These are phyloP conservation scores for Phylloporus arenicola DNA, from an alignment of 768 basidiomycete genomes.

Conservation along the genomic window DNA sequence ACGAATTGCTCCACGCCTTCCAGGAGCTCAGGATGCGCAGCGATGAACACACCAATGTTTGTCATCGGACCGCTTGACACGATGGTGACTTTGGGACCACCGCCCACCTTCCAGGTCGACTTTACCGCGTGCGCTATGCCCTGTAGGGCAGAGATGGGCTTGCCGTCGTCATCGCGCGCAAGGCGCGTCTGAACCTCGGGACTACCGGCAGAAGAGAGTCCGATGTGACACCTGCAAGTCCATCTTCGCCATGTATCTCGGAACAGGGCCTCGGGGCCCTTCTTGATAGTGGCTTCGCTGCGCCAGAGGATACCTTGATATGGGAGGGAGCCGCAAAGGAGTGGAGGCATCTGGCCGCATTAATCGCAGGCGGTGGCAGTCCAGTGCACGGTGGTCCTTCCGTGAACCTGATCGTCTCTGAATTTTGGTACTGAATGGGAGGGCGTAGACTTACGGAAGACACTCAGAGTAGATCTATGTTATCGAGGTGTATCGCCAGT, in stretches of 20 bases:
- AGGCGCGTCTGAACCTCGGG: constrained; percentile 48
- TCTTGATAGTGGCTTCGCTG: no score
- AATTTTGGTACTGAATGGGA: neutral
- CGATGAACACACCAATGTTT: constrained; percentile 66
- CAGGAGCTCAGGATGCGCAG: constrained; percentile 50
- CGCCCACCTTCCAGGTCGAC: constrained; percentile 51
- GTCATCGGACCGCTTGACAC: constrained; percentile 84
- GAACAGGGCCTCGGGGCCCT: constrained; percentile 60
- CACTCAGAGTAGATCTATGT: constrained; percentile 71
- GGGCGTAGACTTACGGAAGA: constrained; percentile 54
- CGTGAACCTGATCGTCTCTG: constrained; percentile 56
- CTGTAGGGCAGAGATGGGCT: constrained; percentile 49
- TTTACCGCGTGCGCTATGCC: constrained; percentile 47
- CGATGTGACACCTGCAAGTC: constrained; percentile 82
- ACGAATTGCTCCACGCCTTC: constrained; percentile 46
- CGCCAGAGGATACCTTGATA: constrained; percentile 59
- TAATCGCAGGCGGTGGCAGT: constrained; percentile 64
- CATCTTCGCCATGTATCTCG: constrained; percentile 79
- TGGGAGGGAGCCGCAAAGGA: constrained; percentile 64
- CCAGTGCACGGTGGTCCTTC: constrained; percentile 60
- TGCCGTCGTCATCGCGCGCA: constrained; percentile 39
- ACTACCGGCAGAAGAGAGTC: constrained; percentile 50
- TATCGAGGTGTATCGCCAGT: no score
- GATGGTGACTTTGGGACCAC: constrained; percentile 57
- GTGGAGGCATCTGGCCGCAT: constrained; percentile 72